Evolutionary conservation across 345 rosid genomes (phyloP).

Genomic region (Pistacia integerrima): DNA sequence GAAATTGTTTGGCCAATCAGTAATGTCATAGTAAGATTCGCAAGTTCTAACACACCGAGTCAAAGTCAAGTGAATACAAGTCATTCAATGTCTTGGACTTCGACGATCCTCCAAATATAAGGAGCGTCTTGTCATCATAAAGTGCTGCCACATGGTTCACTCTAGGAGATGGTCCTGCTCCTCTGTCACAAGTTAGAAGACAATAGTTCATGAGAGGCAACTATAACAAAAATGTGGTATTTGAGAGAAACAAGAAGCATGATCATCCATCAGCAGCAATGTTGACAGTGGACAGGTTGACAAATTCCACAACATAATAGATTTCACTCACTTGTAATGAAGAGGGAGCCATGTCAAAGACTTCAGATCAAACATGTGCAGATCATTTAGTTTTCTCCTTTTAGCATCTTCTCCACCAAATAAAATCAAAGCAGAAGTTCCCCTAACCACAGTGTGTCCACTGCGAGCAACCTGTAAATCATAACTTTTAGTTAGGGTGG

Average conservation of each 20-base stretch:
- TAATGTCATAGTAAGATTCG: neutral
- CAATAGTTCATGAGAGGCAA: neutral
- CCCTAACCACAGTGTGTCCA: slow-evolving; percentile 91
- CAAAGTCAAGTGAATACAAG: slow-evolving; percentile 94
- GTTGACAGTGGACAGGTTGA: neutral
- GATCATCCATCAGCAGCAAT: slow-evolving; percentile 8
- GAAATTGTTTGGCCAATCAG: neutral
- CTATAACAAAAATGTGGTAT: neutral
- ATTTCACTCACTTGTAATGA: slow-evolving; percentile 82
- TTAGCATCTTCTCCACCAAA: slow-evolving; percentile 95
- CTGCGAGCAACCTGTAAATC: slow-evolving; percentile 77
- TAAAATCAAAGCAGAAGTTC: slow-evolving; percentile 73
- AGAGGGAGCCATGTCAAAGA: slow-evolving; percentile 95
- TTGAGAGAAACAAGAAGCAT: neutral
- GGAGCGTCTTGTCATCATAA: slow-evolving; percentile 74
- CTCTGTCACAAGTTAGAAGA: slow-evolving; percentile 42
- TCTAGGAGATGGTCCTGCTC: slow-evolving; percentile 87
- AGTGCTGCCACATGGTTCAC: slow-evolving; percentile 88
- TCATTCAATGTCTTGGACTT: slow-evolving; percentile 85
- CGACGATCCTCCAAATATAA: slow-evolving; percentile 84
- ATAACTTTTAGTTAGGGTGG: slow-evolving; percentile 4
- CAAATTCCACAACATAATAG: neutral
- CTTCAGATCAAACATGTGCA: slow-evolving; percentile 95
- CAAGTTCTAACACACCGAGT: slow-evolving; percentile 55
- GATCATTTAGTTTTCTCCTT: slow-evolving; percentile 89